A percentile compares a stretch with the other conserved stretches of the same genome.
Evolutionary conservation across 2,329 filamentous ascomycete species (phyloP).

Genomic region (Pseudogymnoascus sp.): DNA sequence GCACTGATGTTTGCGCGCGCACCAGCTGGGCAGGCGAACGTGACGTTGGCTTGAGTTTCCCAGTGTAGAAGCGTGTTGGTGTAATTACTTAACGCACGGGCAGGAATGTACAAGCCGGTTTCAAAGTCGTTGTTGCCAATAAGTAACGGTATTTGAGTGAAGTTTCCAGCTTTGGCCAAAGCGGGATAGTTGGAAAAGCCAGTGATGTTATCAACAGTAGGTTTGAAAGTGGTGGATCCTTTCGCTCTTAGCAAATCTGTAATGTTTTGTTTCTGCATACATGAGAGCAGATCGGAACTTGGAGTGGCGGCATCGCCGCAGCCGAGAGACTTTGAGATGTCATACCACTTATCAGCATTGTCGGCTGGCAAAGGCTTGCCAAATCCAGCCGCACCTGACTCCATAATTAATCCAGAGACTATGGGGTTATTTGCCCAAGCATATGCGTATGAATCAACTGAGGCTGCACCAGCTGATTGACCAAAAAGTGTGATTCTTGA

Average conservation of each 20-base stretch:
- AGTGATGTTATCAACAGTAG: conserved; percentile 15
- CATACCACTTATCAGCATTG: conserved; percentile 14
- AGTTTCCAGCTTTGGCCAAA: conserved; percentile 10
- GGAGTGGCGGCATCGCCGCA: conserved; percentile 16
- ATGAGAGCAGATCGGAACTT: conserved; percentile 10
- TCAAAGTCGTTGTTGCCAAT: conserved; percentile 23
- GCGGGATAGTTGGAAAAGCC: conserved; percentile 16
- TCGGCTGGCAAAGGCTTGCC: conserved; percentile 27
- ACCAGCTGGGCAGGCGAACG: conserved; percentile 25
- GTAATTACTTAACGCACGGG: background rate
- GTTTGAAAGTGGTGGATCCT: conserved; percentile 15
- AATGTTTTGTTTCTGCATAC: conserved; percentile 11
- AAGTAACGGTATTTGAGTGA: conserved; percentile 12
- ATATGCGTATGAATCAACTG: conserved; percentile 20
- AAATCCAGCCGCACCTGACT: conserved; percentile 35
- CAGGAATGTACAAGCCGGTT: conserved; percentile 16
- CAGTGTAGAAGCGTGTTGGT: conserved; percentile 14
- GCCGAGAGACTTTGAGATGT: conserved; percentile 12
- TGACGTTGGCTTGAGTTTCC: conserved; percentile 16
- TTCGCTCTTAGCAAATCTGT: conserved; percentile 11
- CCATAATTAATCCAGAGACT: conserved; percentile 19
- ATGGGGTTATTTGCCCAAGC: conserved; percentile 20
- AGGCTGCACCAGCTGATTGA: conserved; percentile 20
- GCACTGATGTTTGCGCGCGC: conserved; percentile 17
- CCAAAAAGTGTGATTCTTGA: conserved; percentile 23